Percentiles rank a stretch among this genome's conserved stretches.
Evolutionary conservation across 495 filamentous ascomycete genomes (phyloP).

Genomic region (Tuber microsphaerosporum): DNA sequence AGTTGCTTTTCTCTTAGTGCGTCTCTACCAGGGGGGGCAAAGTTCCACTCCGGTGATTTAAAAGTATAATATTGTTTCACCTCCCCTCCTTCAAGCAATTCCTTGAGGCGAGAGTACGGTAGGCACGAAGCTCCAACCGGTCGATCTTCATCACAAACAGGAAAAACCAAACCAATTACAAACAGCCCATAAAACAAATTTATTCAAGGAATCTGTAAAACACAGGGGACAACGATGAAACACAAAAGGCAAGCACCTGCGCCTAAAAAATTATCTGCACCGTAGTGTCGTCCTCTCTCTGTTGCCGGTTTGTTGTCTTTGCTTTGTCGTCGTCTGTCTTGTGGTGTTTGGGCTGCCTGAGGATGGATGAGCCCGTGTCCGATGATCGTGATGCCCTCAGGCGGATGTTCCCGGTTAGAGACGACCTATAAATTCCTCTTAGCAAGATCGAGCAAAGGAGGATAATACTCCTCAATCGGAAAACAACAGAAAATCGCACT

Average conservation of each 20-base stretch:
- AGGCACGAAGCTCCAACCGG: neutral
- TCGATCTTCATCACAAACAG: neutral
- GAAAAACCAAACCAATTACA: neutral
- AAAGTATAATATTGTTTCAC: neutral
- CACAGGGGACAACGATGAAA: neutral
- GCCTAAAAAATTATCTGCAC: neutral
- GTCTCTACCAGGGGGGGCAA: neutral
- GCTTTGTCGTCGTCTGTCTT: neutral
- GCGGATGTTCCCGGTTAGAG: neutral
- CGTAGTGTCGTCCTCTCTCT: neutral
- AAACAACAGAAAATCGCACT: neutral
- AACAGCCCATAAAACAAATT: neutral
- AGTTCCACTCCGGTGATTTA: neutral
- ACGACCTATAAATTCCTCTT: neutral
- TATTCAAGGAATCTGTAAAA: neutral
- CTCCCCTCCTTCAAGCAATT: neutral
- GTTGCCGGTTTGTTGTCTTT: neutral
- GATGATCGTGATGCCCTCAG: neutral
- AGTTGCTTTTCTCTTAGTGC: neutral
- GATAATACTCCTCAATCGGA: neutral
- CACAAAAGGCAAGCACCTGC: neutral
- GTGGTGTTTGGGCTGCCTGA: neutral
- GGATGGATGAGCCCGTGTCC: neutral
- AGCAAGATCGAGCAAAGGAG: neutral
- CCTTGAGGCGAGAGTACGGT: neutral